Base-by-base conservation (phyloP, 805 yeast species). In the Candida schatavii region DNA sequence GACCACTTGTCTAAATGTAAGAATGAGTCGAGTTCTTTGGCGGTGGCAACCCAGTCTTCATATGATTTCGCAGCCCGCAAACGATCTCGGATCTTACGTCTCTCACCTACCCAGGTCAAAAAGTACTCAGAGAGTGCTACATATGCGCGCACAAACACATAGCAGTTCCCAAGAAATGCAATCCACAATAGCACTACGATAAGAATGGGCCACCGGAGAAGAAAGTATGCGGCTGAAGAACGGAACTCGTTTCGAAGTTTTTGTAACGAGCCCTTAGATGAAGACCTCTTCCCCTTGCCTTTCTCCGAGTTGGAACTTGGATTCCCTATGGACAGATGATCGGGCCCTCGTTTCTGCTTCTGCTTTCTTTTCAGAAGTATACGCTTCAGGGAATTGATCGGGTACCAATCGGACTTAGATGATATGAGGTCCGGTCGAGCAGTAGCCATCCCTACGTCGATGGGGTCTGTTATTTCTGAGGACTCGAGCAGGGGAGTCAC, bases 201-300 rank as follows among this genome's bases (percentile, higher is more conserved):
- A 41, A 85, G 62, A 3, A 83, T 58, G 0, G 93, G 95, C 76
- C 84, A 85, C 34, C 93, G 62, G 21, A 85, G 63, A 1, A 85
- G 30, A 3, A 55, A 50, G 46, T 64, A 70, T 9, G 64, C 50
- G 3, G 59, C 48, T 41, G 63, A 59, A 18, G 62, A 54, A 11
- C 74, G 56, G 48, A 67, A 69, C 46, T 70, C 75, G 45, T 69
- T 64, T 25, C 60, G 51, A 33, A 54, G 46, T 31, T 46, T 44
- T n/a, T 45, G 14, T 25, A 25, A 36, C 19, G 30, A n/a, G 21
- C 15, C 15, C 30, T 22, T 36, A 5, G 23, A n/a, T 4, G 21
- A 17, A 3, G 28, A 19, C n/a, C n/a, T n/a, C n/a, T n/a, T n/a
- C n/a, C n/a, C n/a, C n/a, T n/a, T n/a, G n/a, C n/a, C n/a, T n/a